Evolutionary conservation across 2,329 filamentous ascomycete genomes (phyloP), one percentile per base, ranked within the genome.

Genomic region (Cladorrhinum sp.): DNA sequence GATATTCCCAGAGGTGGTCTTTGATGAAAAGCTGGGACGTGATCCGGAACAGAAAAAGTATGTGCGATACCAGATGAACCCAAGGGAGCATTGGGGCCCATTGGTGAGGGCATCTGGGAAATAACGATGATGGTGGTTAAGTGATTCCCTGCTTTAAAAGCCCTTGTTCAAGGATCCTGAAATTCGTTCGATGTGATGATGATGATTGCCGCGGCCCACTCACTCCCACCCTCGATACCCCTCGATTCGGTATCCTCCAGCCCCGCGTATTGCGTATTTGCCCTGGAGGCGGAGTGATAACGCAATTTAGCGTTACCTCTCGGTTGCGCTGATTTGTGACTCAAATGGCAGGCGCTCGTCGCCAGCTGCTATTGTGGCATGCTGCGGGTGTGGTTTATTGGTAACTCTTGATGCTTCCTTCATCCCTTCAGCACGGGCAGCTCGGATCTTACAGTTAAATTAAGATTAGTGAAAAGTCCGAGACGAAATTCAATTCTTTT

Each of bases 81-180:
- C 95, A 50, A 81, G 89, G 62, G 88, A 92, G 70, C 95, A 98
- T 73, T 99, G 95, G 95, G 95, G 95, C 0, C 95, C 95, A 1
- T 86, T 96, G 85, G 79, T 77, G 56, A 78, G 79, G 65, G 84
- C 84, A 24, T 80, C 74, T 65, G 78, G 77, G n/a, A 73, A 74
- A 80, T 93, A 73, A 92, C 85, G 38, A 29, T 24, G 57, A 8
- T n/a, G n/a, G n/a, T n/a, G n/a, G n/a, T n/a, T n/a, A n/a, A 51
- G 53, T 56, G 20, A 52, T 60, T 24, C 52, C 20, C 52, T 36
- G 41, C 45, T 50, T 52, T 57, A n/a, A n/a, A n/a, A n/a, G n/a
- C n/a, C n/a, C n/a, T n/a, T n/a, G n/a, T n/a, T n/a, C n/a, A n/a
- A n/a, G n/a, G n/a, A n/a, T 57, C 24, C 38, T n/a, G 38, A 3